Percentiles rank a stretch among this genome's conserved stretches.
phyloP scores from a whole-genome alignment of 345 rosid genomes.

The Citrus sinensis region DVS_A1.0 CM039167.1:3360501-3361000 shows the following conservation, averaged over 20 bases:
- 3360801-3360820: constrained; percentile 28
- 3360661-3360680: constrained; percentile 53
- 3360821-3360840: constrained; percentile 56
- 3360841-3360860: constrained; percentile 73
- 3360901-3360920: constrained; percentile 82
- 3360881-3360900: constrained; percentile 59
- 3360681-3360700: not conserved
- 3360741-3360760: not conserved
- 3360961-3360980: not conserved
- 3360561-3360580: constrained; percentile 65
- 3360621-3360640: constrained; percentile 55
- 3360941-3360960: not conserved
- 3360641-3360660: constrained; percentile 66
- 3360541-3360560: constrained; percentile 87
- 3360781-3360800: not conserved
- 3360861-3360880: constrained; percentile 65
- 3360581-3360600: constrained; percentile 66
- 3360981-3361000: not conserved
- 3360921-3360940: constrained; percentile 44
- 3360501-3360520: constrained; percentile 51
- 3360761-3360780: not conserved
- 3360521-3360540: constrained; percentile 84
- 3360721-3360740: not conserved
- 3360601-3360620: constrained; percentile 65
- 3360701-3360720: not conserved